phyloP scores from a whole-genome alignment of 2,329 filamentous ascomycete species.

The Fusarium sp. region DNA sequence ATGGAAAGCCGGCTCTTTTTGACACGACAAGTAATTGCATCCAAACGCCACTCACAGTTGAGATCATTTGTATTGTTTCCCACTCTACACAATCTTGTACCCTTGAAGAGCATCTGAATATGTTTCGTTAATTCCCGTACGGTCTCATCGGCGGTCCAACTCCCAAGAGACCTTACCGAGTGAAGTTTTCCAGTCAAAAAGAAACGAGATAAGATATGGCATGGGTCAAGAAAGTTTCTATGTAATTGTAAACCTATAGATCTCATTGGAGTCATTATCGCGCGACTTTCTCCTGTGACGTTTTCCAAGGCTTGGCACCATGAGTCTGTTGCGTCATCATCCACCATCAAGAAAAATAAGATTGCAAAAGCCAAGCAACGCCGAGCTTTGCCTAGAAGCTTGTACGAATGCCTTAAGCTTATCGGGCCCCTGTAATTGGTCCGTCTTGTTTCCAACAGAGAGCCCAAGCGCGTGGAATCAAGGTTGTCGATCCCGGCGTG shows the following conservation, averaged over 20 bases:
- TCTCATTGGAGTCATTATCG: background rate
- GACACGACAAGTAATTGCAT: background rate
- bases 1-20: background rate
- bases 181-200: background rate
- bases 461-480: background rate
- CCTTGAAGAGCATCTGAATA: background rate
- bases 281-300: background rate
- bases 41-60: background rate
- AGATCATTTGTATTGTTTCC: background rate
- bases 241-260: background rate
- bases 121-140: too few species aligned
- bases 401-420: background rate
- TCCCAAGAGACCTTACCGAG: background rate
- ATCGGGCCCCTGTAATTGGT: background rate
- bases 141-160: too few species aligned
- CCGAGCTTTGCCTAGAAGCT: slow-evolving; percentile 8
- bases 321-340: background rate
- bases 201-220: background rate
- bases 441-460: background rate
- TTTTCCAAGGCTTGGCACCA: background rate
- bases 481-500: background rate
- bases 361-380: background rate
- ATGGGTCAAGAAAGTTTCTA: background rate
- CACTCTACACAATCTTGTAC: background rate
- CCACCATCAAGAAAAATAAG: background rate